A percentile compares a stretch with the other conserved stretches of the same genome.
Evolutionary conservation across 768 basidiomycete genomes (phyloP).

Genomic region (Hortiboletus campestris): DNA sequence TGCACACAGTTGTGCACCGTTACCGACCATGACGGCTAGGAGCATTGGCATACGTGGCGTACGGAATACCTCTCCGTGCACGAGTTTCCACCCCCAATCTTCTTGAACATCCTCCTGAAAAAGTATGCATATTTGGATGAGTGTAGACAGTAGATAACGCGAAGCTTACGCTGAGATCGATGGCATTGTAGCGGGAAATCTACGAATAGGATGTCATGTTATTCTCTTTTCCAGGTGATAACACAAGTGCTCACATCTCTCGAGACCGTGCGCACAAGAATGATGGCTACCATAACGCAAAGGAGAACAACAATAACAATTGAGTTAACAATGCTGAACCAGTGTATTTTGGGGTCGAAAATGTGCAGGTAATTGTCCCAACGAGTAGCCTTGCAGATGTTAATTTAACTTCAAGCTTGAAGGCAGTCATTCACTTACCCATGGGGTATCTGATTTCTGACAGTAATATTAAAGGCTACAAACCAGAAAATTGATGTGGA

Average conservation of each 20-base stretch:
- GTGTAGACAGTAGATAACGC: not conserved
- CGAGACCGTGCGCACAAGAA: constrained; percentile 80
- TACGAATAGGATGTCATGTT: constrained; percentile 3
- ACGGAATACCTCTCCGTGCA: constrained; percentile 96
- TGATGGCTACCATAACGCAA: constrained; percentile 90
- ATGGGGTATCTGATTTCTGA: constrained; percentile 82
- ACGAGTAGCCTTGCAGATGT: constrained; percentile 68
- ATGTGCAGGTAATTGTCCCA: constrained; percentile 98
- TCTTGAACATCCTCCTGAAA: constrained; percentile 90
- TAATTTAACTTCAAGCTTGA: not conserved
- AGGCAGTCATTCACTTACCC: constrained; percentile 44
- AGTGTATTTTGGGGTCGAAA: constrained; percentile 92
- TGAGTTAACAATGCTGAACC: constrained; percentile 94
- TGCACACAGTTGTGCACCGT: constrained; percentile 52
- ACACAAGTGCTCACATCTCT: constrained; percentile 63
- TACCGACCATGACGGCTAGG: constrained; percentile 86
- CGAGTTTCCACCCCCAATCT: constrained; percentile 98
- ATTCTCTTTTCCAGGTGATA: not conserved
- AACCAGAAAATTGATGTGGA: not conserved
- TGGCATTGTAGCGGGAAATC: constrained; percentile 78
- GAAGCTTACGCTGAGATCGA: constrained; percentile 75
- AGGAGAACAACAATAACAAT: constrained; percentile 89
- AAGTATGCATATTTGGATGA: not conserved
- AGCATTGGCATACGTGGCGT: constrained; percentile 73
- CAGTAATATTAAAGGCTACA: constrained; percentile 1